phyloP scores from a whole-genome alignment of 306 rosid genomes.

The Corylus americana region DNA sequence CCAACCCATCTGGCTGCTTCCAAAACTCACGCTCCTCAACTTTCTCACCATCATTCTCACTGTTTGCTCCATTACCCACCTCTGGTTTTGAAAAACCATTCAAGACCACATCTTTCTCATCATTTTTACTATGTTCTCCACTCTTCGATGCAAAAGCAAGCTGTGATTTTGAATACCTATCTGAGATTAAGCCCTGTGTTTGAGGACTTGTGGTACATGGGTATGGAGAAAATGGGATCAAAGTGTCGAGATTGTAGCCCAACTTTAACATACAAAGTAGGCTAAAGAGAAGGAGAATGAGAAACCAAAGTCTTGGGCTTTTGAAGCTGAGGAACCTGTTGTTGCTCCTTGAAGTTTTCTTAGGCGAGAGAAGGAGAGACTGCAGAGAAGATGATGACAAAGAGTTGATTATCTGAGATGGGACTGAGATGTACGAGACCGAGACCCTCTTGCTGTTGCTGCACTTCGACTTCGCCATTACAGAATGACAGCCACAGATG shows the following conservation, averaged over 20 bases:
- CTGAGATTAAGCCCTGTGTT: conserved; percentile 31
- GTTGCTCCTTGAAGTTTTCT: conserved; percentile 57
- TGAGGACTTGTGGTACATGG: conserved; percentile 52
- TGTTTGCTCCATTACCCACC: conserved; percentile 23
- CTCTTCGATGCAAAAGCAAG: conserved; percentile 20
- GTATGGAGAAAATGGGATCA: conserved; percentile 43
- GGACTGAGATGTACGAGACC: conserved; percentile 82
- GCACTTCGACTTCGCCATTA: conserved; percentile 70
- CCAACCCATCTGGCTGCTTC: conserved; percentile 87
- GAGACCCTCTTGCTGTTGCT: conserved; percentile 59
- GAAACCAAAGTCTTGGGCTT: conserved; percentile 53
- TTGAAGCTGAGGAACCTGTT: conserved; percentile 33
- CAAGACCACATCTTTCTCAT: conserved; percentile 25
- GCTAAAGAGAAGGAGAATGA: conserved; percentile 56
- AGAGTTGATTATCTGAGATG: conserved; percentile 88
- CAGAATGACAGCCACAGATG: neutral
- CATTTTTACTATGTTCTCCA: conserved; percentile 13
- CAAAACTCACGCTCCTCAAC: conserved; percentile 55
- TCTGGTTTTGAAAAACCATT: conserved; percentile 35
- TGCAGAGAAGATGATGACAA: conserved; percentile 82
- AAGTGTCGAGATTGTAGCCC: conserved; percentile 40
- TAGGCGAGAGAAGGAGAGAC: conserved; percentile 78
- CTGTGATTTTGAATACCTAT: conserved; percentile 27
- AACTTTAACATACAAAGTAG: conserved; percentile 66
- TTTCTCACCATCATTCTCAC: conserved; percentile 22